Percentiles rank a stretch among this genome's conserved stretches.
Conservation (phyloP, 2,329 filamentous ascomycete species). For the Scedosporium minutisporum region DNA sequence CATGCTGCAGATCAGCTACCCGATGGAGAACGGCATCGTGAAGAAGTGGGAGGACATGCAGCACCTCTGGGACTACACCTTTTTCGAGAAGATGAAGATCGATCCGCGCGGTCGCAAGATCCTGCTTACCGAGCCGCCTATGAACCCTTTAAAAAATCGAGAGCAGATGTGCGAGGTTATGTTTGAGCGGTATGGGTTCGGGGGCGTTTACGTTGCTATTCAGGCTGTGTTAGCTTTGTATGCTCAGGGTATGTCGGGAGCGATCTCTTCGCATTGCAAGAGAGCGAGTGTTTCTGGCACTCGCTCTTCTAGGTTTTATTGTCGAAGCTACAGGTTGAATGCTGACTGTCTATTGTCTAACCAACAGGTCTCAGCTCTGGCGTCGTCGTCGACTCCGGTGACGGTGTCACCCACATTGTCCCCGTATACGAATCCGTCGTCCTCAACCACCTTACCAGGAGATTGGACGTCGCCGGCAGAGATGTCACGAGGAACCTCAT, state of each 20-base stretch:
- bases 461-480: constrained; percentile 89
- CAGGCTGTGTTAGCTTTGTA: constrained; percentile 94
- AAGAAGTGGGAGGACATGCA: constrained; percentile 99
- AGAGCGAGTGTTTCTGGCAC: not conserved
- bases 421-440: constrained; percentile 98
- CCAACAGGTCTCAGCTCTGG: constrained; percentile 68
- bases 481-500: constrained; percentile 99
- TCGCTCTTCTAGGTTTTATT: not conserved
- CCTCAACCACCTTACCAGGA: constrained; percentile 88
- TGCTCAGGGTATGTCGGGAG: constrained; percentile 63
- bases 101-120: constrained; percentile 92
- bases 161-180: constrained; percentile 99
- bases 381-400: constrained; percentile 97
- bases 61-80: constrained; percentile 98
- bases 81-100: constrained; percentile 92
- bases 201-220: constrained; percentile 94
- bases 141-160: constrained; percentile 94
- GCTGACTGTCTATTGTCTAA: too few species aligned
- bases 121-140: constrained; percentile 89
- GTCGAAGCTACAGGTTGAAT: too few species aligned
- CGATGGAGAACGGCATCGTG: constrained; percentile 99
- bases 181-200: constrained; percentile 95
- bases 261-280: not conserved
- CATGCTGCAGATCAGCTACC: constrained; percentile 97
- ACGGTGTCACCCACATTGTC: constrained; percentile 97